Conservation (phyloP, 495 filamentous ascomycete species). For the Neohortaea acidophila region DNA sequence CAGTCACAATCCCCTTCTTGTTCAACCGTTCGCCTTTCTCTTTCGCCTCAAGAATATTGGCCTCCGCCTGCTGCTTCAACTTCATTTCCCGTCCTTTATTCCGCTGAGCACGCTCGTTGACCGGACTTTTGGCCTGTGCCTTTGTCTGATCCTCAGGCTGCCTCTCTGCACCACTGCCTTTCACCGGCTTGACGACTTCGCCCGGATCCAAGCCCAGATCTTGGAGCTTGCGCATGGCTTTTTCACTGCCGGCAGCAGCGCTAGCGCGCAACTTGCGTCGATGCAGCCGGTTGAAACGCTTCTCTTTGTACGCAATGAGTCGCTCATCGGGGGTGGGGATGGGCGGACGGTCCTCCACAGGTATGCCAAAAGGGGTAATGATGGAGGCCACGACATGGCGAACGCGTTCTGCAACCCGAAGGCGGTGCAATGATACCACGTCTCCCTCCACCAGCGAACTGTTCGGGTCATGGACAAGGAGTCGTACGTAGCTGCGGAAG, state of each 20-base stretch:
- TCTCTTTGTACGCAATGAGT: slow-evolving; percentile 32
- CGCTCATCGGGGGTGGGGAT: slow-evolving; percentile 50
- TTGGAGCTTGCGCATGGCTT: slow-evolving; percentile 7
- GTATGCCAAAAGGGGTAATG: slow-evolving; percentile 52
- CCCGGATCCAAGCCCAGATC: slow-evolving; percentile 15
- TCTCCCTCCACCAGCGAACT: slow-evolving; percentile 62
- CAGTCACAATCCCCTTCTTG: slow-evolving; percentile 1
- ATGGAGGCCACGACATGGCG: slow-evolving; percentile 66
- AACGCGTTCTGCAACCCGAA: slow-evolving; percentile 50
- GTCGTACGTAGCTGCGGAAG: slow-evolving; percentile 22
- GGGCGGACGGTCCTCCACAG: slow-evolving; percentile 46
- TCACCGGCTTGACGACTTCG: slow-evolving; percentile 8
- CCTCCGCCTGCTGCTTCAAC: slow-evolving; percentile 11
- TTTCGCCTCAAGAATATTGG: slow-evolving; percentile 7
- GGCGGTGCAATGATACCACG: slow-evolving; percentile 44
- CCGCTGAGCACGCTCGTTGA: slow-evolving; percentile 13
- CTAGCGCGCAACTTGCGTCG: slow-evolving; percentile 9
- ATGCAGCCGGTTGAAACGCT: slow-evolving; percentile 26
- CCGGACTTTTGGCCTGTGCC: no score
- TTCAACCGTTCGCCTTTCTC: slow-evolving; percentile 2
- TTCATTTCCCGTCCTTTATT: slow-evolving; percentile 19
- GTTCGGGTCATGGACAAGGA: slow-evolving; percentile 60
- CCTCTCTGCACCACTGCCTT: slow-evolving; percentile 17
- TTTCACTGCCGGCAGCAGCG: slow-evolving; percentile 7
- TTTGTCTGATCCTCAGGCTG: slow-evolving; percentile 15